A percentile compares a stretch with the other conserved stretches of the same genome.
phyloP scores from a whole-genome alignment of 169 alveolate genomes.

The Perkinsus marinus region DNA sequence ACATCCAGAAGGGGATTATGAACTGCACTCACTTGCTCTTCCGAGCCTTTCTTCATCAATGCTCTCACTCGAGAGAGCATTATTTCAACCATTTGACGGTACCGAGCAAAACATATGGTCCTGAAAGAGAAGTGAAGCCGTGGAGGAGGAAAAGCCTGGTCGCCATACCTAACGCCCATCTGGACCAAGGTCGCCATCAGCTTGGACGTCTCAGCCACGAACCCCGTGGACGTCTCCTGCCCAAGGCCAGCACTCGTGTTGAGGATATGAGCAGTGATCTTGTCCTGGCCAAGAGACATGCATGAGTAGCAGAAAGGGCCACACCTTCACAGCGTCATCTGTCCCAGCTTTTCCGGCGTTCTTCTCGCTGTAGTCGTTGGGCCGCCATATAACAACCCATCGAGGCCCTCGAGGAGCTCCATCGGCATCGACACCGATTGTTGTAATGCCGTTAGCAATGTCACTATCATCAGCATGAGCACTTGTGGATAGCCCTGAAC shows the following conservation, averaged over 20 bases:
- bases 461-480: no score
- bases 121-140: not conserved
- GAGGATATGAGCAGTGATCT: not conserved
- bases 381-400: not conserved
- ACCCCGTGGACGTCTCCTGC: not conserved
- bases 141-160: not conserved
- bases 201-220: not conserved
- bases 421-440: not conserved
- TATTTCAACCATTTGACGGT: not conserved
- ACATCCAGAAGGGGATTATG: no score
- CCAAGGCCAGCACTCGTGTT: not conserved
- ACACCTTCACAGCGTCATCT: not conserved
- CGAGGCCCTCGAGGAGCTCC: not conserved
- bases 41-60: not conserved
- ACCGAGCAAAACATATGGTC: not conserved
- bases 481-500: no score
- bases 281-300: not conserved
- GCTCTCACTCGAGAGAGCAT: not conserved
- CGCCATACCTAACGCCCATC: not conserved
- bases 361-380: not conserved
- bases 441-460: not conserved
- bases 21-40: not conserved
- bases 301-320: no score
- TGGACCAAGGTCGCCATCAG: not conserved
- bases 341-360: not conserved